A percentile compares a stretch with the other conserved stretches of the same genome.
Evolutionary conservation across 139 green algal species (phyloP).

Genomic region (Chlamydomonas sp.): DNA sequence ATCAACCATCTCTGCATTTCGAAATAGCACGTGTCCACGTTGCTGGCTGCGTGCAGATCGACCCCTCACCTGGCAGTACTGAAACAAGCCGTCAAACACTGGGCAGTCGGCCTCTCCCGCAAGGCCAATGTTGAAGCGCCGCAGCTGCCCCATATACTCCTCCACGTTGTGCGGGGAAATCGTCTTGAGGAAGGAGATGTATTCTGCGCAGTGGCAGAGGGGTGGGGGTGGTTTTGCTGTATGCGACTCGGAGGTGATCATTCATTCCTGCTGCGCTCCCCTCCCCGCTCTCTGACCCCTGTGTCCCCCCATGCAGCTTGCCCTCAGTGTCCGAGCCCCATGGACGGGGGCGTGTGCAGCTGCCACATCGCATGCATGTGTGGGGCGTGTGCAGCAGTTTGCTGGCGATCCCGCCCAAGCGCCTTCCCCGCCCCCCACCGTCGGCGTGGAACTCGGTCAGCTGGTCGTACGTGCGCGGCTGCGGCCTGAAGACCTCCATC

Average conservation of each 20-base stretch:
- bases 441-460: constrained; percentile 91
- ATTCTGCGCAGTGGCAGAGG: constrained; percentile 83
- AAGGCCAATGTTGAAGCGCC: constrained; percentile 94
- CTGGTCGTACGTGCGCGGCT: constrained; percentile 50
- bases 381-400: background rate
- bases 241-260: too few relatives aligned
- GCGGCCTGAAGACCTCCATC: constrained; percentile 73
- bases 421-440: constrained; percentile 41
- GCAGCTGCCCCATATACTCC: constrained; percentile 86
- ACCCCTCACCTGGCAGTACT: constrained; percentile 88
- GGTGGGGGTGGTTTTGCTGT: too few relatives aligned
- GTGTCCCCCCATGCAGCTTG: too few relatives aligned
- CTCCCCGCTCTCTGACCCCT: too few relatives aligned
- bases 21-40: background rate
- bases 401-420: background rate
- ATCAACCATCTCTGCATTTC: background rate
- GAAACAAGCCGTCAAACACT: constrained; percentile 91
- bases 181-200: constrained; percentile 90
- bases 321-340: too few relatives aligned
- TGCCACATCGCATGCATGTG: too few relatives aligned
- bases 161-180: constrained; percentile 93
- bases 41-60: too few relatives aligned
- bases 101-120: constrained; percentile 91
- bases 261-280: too few relatives aligned
- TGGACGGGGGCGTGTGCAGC: too few relatives aligned